phyloP scores from a whole-genome alignment of 2,329 filamentous ascomycete species.

The Penicillium sp. region DNA sequence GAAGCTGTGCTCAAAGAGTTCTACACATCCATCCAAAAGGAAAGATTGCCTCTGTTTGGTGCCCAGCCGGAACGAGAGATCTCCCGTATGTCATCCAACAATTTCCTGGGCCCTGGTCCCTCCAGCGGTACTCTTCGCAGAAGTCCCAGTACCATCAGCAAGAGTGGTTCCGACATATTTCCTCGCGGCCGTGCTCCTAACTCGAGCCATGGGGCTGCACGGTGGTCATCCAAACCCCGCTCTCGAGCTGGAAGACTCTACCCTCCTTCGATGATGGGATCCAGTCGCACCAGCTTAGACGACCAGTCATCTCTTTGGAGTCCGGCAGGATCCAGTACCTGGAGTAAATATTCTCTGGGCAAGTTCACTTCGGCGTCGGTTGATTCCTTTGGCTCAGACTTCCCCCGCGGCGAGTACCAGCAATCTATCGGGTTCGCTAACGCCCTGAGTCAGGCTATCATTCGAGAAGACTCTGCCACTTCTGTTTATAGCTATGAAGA shows the following conservation, averaged over 20 bases:
- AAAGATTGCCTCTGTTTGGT: slow-evolving; percentile 81
- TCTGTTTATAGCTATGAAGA: slow-evolving; percentile 55
- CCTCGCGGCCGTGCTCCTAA: slow-evolving; percentile 69
- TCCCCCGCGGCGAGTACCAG: slow-evolving; percentile 77
- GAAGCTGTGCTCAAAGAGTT: slow-evolving; percentile 90
- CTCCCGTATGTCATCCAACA: slow-evolving; percentile 47
- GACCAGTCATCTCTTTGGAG: slow-evolving; percentile 89
- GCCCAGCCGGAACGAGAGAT: slow-evolving; percentile 50
- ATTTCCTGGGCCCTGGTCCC: slow-evolving; percentile 72
- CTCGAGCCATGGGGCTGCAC: slow-evolving; percentile 58
- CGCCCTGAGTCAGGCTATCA: slow-evolving; percentile 92
- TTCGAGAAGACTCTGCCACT: slow-evolving; percentile 67
- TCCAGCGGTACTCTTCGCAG: slow-evolving; percentile 67
- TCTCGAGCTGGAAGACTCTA: slow-evolving; percentile 69
- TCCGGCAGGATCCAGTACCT: slow-evolving; percentile 84
- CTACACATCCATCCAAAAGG: slow-evolving; percentile 81
- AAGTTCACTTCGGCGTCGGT: slow-evolving; percentile 89
- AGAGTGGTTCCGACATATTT: slow-evolving; percentile 76
- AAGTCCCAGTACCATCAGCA: slow-evolving; percentile 86
- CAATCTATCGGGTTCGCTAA: slow-evolving; percentile 98
- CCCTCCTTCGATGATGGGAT: slow-evolving; percentile 75
- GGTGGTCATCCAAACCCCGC: slow-evolving; percentile 82
- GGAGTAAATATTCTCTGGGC: slow-evolving; percentile 89
- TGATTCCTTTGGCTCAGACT: slow-evolving; percentile 77
- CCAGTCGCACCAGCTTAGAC: slow-evolving; percentile 89